phyloP scores from a whole-genome alignment of 148 eudicot species.

The Linanthus parryae region DNA sequence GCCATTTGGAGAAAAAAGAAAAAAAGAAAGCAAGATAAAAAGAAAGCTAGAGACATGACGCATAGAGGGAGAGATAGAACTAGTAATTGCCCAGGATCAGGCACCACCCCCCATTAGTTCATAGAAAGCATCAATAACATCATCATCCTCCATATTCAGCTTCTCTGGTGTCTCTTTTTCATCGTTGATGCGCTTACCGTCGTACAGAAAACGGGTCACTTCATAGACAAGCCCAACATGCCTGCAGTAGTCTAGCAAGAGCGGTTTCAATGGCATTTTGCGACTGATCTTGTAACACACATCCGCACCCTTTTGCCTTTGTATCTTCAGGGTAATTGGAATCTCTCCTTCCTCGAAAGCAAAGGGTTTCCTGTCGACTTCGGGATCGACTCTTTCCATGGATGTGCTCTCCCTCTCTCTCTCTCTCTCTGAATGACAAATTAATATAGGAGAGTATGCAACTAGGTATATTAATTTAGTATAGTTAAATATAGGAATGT shows the following conservation, averaged over 20 bases:
- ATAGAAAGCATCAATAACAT: too few relatives aligned
- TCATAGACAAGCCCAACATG: background rate
- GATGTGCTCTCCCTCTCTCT: too few relatives aligned
- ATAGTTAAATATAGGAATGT: too few relatives aligned
- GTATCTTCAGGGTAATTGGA: background rate
- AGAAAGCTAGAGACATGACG: too few relatives aligned
- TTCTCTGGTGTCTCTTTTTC: background rate
- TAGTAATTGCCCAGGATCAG: too few relatives aligned
- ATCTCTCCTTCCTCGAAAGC: background rate
- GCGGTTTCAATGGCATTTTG: background rate
- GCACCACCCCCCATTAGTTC: too few relatives aligned
- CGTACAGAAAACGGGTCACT: background rate
- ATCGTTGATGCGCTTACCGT: background rate
- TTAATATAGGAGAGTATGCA: too few relatives aligned
- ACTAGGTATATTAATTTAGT: too few relatives aligned
- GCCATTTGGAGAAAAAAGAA: too few relatives aligned
- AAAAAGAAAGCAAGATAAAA: too few relatives aligned
- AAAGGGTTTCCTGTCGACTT: background rate
- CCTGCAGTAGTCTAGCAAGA: background rate
- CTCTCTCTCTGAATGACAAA: too few relatives aligned
- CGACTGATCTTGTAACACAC: conserved; percentile 2
- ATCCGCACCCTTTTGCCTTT: conserved; percentile 2
- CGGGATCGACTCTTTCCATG: background rate
- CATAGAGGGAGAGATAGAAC: too few relatives aligned
- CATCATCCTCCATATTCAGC: background rate